Evolutionary conservation across 371 early-diverging fungal species (phyloP).

Genomic region (Apophysomyces elegans): DNA sequence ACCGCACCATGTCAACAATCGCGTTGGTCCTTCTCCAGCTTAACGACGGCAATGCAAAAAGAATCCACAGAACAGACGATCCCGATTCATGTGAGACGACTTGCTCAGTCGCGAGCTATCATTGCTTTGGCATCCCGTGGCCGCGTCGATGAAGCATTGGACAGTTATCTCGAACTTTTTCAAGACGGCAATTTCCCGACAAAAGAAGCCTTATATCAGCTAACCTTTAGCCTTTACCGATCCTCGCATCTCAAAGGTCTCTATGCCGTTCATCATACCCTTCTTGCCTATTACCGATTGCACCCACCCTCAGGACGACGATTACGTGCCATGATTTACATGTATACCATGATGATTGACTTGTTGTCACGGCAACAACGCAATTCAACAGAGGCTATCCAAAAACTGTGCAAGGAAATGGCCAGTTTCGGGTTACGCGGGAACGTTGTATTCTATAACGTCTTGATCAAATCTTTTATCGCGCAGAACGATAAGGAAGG

Average conservation of each 20-base stretch:
- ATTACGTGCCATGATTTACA: conserved; percentile 19
- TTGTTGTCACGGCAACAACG: conserved; percentile 13
- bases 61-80: not conserved
- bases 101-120: not conserved
- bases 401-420: conserved; percentile 15
- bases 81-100: not conserved
- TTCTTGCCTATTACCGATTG: conserved; percentile 13
- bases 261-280: conserved; percentile 26
- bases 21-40: not conserved
- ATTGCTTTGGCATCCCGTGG: not conserved
- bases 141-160: conserved; percentile 1
- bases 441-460: conserved; percentile 12
- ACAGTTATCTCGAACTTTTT: conserved; percentile 14
- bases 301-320: conserved; percentile 15
- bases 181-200: conserved; percentile 14
- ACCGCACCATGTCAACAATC: not conserved
- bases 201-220: conserved; percentile 24
- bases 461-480: conserved; percentile 14
- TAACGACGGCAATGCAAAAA: not conserved
- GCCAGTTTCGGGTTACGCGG: conserved; percentile 1
- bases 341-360: conserved; percentile 23
- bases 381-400: conserved; percentile 10
- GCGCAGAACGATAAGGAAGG: conserved; percentile 6
- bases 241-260: conserved; percentile 20
- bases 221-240: conserved; percentile 18